Evolutionary conservation across 805 yeast genomes (phyloP), one percentile per base, ranked within the genome.

Genomic region (Cyberlindnera xishuangbannaensis): DNA sequence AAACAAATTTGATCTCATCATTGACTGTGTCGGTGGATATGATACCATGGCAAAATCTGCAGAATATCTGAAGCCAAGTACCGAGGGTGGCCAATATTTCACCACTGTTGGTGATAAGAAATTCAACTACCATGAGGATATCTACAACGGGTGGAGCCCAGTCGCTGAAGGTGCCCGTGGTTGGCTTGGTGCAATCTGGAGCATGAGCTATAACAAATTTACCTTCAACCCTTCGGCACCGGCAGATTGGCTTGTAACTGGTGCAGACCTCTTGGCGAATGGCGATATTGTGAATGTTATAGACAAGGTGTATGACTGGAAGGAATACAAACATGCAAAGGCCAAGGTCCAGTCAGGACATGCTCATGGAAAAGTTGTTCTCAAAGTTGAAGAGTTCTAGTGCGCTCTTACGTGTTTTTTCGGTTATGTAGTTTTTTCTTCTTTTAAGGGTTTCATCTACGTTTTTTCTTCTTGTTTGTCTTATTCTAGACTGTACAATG

Each of bases 1-100:
- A 6, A 29, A 35, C 12, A 65, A 70, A 44, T 84, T 76, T 48
- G 83, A 81, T 48, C 48, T 71, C 5, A 72, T 83, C n/a, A 49
- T 81, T 10, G 95, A 86, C 58, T 69, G 78, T 40, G 70, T 76
- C 31, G 92, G 95, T 25, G 83, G 83, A 27, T 63, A 65, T 29
- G 74, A 71, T 20, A 65, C 81, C 5, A 32, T 47, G 8, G 38
- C 34, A 4, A 60, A 69, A 24, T 61, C 73, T 17, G 47, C 55
- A 8, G 45, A 60, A 21, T 63, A 67, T 18, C 56, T 82, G 36
- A 68, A 64, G 39, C 50, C 64, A 8, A 50, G 55, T 15, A 43
- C 60, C 21, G 56, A 62, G 28, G 72, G 74, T 5, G 73, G 78
- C 13, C 59, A 65, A 25, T 83, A 71, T 47, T 57, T 72, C 7